Evolutionary conservation across 495 filamentous ascomycete genomes (phyloP).

Genomic region (Hyaloscypha hepaticicola): DNA sequence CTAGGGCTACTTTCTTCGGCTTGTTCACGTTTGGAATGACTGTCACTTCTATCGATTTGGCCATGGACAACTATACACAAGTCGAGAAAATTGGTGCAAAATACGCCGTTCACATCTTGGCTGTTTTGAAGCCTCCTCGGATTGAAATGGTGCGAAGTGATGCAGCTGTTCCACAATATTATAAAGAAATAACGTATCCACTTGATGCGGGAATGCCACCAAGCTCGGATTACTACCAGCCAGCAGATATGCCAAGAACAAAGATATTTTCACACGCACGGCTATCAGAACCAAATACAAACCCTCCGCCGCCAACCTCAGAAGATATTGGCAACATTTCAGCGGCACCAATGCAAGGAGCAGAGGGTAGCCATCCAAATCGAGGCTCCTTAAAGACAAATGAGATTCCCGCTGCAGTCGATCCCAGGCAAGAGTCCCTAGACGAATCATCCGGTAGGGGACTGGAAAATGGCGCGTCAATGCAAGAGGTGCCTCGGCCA

Average conservation of each 20-base stretch:
- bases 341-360: background rate
- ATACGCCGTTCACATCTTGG: conserved; percentile 66
- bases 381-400: background rate
- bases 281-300: background rate
- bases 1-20: conserved; percentile 62
- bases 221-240: background rate
- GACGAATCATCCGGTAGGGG: too few species aligned
- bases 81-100: conserved; percentile 70
- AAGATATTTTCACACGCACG: conserved; percentile 2
- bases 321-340: background rate
- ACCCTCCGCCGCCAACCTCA: background rate
- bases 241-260: background rate
- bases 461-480: background rate
- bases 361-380: background rate
- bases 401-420: too few species aligned
- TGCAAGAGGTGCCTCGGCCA: background rate
- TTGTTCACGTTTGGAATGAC: conserved; percentile 77
- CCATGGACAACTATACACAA: conserved; percentile 71
- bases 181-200: conserved; percentile 28
- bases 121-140: conserved; percentile 44
- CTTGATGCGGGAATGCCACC: conserved; percentile 5
- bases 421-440: too few species aligned
- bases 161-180: conserved; percentile 1
- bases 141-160: background rate
- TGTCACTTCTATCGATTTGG: conserved; percentile 64